A percentile compares a stretch with the other conserved stretches of the same genome.
Conservation (phyloP, 306 rosid species). For the Begonia loranthoides region DNA sequence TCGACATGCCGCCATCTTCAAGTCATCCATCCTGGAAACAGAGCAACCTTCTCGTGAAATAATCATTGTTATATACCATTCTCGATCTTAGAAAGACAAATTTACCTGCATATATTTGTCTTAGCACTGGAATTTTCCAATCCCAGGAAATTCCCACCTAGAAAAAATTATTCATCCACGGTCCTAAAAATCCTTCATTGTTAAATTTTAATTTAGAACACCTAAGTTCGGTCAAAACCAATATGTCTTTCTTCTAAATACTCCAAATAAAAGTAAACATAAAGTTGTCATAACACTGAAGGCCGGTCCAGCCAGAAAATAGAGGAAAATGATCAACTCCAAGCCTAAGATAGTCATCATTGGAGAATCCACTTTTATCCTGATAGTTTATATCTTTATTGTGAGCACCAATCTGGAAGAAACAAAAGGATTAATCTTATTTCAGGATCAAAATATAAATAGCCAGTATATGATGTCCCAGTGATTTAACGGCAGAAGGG, state of each 20-base stretch:
- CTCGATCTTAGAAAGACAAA: neutral
- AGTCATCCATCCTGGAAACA: conserved; percentile 21
- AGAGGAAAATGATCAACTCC: conserved; percentile 26
- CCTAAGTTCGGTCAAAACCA: conserved; percentile 28
- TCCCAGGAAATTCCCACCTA: conserved; percentile 26
- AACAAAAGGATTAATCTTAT: too few relatives aligned
- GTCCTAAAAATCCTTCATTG: neutral
- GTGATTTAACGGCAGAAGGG: too few relatives aligned
- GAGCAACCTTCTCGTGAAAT: conserved; percentile 1
- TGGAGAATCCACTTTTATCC: conserved; percentile 23
- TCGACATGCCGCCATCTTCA: conserved; percentile 16
- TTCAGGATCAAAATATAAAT: too few relatives aligned
- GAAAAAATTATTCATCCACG: neutral
- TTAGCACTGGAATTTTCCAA: conserved; percentile 30
- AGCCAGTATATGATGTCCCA: too few relatives aligned
- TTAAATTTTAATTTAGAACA: conserved; percentile 2
- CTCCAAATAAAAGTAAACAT: conserved; percentile 13
- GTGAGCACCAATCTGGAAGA: conserved; percentile 20
- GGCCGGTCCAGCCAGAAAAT: conserved; percentile 25
- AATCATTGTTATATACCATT: neutral
- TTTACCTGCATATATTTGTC: conserved; percentile 27
- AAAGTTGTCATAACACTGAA: conserved; percentile 25
- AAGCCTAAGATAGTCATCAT: conserved; percentile 19
- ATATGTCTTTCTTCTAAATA: conserved; percentile 22
- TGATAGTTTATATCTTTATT: conserved; percentile 23